Percentiles rank a stretch among this genome's conserved stretches.
Conservation (phyloP, 495 filamentous ascomycete genomes). For the Amorphotheca resinae region DNA sequence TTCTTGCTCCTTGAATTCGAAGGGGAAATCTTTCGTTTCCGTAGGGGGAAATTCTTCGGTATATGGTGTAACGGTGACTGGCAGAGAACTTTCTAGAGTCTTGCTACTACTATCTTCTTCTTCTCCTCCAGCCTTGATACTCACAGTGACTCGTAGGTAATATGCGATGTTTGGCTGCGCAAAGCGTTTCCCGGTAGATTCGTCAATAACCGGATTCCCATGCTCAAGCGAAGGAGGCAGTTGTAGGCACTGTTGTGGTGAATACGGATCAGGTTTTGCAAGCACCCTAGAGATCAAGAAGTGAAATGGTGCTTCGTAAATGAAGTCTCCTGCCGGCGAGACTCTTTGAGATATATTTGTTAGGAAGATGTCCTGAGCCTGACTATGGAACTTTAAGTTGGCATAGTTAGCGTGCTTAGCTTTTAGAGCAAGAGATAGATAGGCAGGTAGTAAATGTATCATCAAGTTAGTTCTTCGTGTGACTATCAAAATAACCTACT, state of each 20-base stretch:
- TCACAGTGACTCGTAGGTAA: slow-evolving; percentile 2
- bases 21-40: slow-evolving; percentile 3
- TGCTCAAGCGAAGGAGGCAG: slow-evolving; percentile 2
- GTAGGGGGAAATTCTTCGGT: slow-evolving; percentile 5
- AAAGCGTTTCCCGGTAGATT: background rate
- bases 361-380: background rate
- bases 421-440: background rate
- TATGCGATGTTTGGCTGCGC: slow-evolving; percentile 2
- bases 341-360: background rate
- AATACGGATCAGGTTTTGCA: background rate
- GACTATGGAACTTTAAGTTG: slow-evolving; percentile 1
- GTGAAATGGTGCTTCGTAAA: background rate
- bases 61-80: background rate
- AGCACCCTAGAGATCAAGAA: slow-evolving; percentile 2
- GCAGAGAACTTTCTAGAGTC: background rate
- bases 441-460: no score
- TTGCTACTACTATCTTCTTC: background rate
- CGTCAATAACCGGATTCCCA: background rate
- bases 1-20: slow-evolving; percentile 4
- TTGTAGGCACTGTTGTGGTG: slow-evolving; percentile 3
- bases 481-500: background rate
- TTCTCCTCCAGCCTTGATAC: background rate
- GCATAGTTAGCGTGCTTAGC: background rate
- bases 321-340: background rate
- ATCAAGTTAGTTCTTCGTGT: background rate